A percentile compares a stretch with the other conserved stretches of the same genome.
Evolutionary conservation across 2,329 filamentous ascomycete species (phyloP).

Genomic region (Penicillium sp.): DNA sequence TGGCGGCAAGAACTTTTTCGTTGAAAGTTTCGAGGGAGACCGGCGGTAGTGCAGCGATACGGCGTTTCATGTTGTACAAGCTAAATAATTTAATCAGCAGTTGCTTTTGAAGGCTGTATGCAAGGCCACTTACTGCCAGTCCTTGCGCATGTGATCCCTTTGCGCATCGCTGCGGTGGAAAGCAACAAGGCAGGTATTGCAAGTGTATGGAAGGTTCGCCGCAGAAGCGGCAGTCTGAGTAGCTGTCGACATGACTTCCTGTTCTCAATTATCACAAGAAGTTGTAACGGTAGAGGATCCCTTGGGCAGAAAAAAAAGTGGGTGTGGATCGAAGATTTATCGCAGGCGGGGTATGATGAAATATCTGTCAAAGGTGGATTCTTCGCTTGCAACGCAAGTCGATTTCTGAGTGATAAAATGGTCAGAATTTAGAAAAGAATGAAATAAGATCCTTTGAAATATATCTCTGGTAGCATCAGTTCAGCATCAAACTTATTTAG

Average conservation of each 20-base stretch:
- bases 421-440: neutral
- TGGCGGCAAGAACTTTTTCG: slow-evolving; percentile 90
- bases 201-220: slow-evolving; percentile 83
- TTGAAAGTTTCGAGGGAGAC: slow-evolving; percentile 90
- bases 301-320: slow-evolving; percentile 11
- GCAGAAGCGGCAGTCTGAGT: slow-evolving; percentile 28
- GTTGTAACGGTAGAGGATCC: slow-evolving; percentile 8
- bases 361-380: slow-evolving; percentile 3
- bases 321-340: slow-evolving; percentile 28
- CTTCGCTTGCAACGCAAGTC: neutral
- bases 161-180: slow-evolving; percentile 93
- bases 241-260: slow-evolving; percentile 23
- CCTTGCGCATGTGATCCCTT: slow-evolving; percentile 93
- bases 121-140: slow-evolving; percentile 80
- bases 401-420: neutral
- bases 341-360: slow-evolving; percentile 16
- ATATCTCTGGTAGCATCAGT: neutral
- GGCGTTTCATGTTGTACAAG: slow-evolving; percentile 93
- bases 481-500: neutral
- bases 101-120: neutral
- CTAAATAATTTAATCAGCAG: slow-evolving; percentile 44
- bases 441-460: neutral
- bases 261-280: slow-evolving; percentile 1
- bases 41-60: slow-evolving; percentile 84
- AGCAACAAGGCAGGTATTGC: slow-evolving; percentile 96